These are phyloP conservation scores for Larix kaempferi DNA, from an alignment of 75 land plant species.

Conservation along the genomic window DNA sequence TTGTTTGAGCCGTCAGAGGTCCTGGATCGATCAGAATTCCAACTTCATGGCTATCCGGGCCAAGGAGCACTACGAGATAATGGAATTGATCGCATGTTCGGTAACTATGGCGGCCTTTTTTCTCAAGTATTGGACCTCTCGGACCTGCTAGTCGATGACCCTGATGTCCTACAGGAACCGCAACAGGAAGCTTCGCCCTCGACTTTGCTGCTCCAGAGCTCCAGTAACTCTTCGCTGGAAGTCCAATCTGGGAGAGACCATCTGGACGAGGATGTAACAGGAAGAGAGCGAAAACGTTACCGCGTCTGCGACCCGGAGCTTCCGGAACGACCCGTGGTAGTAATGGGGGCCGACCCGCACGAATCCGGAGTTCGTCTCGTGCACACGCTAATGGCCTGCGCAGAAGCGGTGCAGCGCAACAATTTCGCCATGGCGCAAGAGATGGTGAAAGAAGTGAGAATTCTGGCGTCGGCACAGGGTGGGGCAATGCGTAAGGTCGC, in stretches of 20 bases:
- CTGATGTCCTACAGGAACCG: not conserved
- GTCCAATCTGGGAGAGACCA: not conserved
- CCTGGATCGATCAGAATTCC: not conserved
- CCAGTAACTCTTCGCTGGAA: constrained; percentile 2
- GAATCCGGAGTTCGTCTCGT: constrained; percentile 58
- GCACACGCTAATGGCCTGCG: constrained; percentile 62
- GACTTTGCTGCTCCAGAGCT: not conserved
- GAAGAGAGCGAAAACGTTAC: not conserved
- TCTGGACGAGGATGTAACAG: not conserved
- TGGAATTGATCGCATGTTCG: not conserved
- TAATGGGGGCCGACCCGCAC: constrained; percentile 24
- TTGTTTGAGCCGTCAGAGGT: not conserved
- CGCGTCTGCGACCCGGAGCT: not conserved
- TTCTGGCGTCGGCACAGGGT: constrained; percentile 37
- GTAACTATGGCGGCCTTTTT: not conserved
- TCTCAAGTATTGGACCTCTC: not conserved
- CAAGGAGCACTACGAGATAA: not conserved
- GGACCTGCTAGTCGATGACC: not conserved
- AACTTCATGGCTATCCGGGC: not conserved
- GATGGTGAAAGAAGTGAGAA: constrained; percentile 38
- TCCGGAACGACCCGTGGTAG: constrained; percentile 8
- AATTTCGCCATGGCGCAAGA: constrained; percentile 32
- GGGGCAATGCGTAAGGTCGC: constrained; percentile 75
- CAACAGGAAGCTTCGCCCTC: not conserved
- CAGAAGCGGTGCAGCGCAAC: constrained; percentile 53